Evolutionary conservation across 306 rosid species (phyloP), one percentile per base, ranked within the genome.

Genomic region (Vachellia collinsii): DNA sequence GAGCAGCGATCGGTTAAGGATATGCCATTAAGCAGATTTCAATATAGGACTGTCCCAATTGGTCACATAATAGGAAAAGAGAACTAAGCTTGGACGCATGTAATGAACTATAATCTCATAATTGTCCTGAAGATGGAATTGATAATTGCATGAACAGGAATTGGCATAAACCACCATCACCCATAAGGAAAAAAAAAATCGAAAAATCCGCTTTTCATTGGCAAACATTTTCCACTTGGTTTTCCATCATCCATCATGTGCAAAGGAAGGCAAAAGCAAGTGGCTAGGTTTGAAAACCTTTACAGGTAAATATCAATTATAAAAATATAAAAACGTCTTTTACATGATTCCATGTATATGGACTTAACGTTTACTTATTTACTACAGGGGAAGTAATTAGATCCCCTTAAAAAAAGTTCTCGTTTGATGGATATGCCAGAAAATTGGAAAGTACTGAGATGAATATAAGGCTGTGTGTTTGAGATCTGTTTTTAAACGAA

Each of bases 1-100:
- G n/a, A 62, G 19, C 42, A 50, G 17, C 36, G 50, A 81, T 53
- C 51, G 70, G 38, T 50, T 39, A 77, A 72, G 34, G 20, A 37
- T 36, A 39, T 38, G 54, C 29, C 50, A 53, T 37, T 12, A 56
- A 59, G 34, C 25, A 75, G 46, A 66, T 44, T 43, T 25, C 38
- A 53, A 76, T 23, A 11, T 11, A 37, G 79, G 14, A 38, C 66
- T 71, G 41, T 10, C 54, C 6, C 50, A 16, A 53, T 56, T 59
- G 3, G 56, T n/a, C 56, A 13, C 56, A 50, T 16, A 50, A 16
- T 50, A 50, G 56, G n/a, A 12, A 12, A 50, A 50, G n/a, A 50
- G 6, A 50, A 16, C 20, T 16, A 50, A 59, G 36, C 38, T 59
- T 23, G 66, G 4, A 59, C 14, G 66, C 38, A 4, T 59, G 62